Percentiles rank a stretch among this genome's conserved stretches.
These are phyloP conservation scores for Schizosaccharomyces octosporus DNA, from an alignment of 805 yeast genomes.

Conservation along the genomic window DNA sequence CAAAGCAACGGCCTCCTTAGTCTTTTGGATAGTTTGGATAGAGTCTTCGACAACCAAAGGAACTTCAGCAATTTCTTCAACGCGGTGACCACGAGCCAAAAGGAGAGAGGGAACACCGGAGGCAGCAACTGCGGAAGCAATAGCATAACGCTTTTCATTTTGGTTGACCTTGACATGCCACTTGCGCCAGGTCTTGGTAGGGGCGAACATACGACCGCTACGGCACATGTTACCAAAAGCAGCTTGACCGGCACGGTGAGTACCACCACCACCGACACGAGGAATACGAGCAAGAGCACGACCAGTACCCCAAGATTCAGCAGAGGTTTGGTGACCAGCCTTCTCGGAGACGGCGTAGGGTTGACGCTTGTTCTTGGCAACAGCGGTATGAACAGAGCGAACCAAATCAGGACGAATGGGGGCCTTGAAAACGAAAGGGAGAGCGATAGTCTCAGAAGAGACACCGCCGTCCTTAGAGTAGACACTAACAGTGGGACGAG, in stretches of 20 bases:
- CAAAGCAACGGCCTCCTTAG: slow-evolving; percentile 96
- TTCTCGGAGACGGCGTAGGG: slow-evolving; percentile 98
- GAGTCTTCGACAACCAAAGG: slow-evolving; percentile 92
- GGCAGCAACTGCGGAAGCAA: slow-evolving; percentile 98
- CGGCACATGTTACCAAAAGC: slow-evolving; percentile 99
- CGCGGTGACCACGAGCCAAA: slow-evolving; percentile 98
- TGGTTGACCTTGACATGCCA: slow-evolving; percentile 99
- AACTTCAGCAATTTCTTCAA: slow-evolving; percentile 92
- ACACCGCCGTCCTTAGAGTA: slow-evolving; percentile 70
- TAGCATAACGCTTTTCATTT: slow-evolving; percentile 98
- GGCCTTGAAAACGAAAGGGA: slow-evolving; percentile 97
- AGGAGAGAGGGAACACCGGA: slow-evolving; percentile 94
- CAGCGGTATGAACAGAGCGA: slow-evolving; percentile 93
- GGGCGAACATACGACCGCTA: slow-evolving; percentile 99
- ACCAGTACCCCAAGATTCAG: slow-evolving; percentile 99
- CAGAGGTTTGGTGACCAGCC: slow-evolving; percentile 99
- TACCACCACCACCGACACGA: slow-evolving; percentile 99
- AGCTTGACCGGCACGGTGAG: slow-evolving; percentile 99
- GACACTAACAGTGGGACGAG: slow-evolving; percentile 95
- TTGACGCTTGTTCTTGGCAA: slow-evolving; percentile 99
- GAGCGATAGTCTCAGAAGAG: slow-evolving; percentile 59
- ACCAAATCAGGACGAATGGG: slow-evolving; percentile 99
- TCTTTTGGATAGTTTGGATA: slow-evolving; percentile 76
- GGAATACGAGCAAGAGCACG: slow-evolving; percentile 99
- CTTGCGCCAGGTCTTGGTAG: slow-evolving; percentile 99